Conservation (phyloP, 352 stramenopile species). For the Saprolegnia diclina region DNA sequence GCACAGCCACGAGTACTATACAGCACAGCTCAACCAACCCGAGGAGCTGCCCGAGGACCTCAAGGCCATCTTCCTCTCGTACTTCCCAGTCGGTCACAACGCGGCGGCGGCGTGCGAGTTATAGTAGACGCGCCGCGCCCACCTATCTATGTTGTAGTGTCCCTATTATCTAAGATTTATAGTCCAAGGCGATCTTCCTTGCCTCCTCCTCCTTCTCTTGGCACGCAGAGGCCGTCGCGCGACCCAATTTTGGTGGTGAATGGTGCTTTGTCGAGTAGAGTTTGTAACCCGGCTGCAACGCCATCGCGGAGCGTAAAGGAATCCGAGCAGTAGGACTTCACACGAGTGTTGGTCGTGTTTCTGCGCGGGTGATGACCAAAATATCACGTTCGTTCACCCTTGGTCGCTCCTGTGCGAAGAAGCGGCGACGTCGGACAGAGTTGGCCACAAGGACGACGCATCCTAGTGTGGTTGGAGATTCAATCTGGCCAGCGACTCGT, state of each 20-base stretch:
- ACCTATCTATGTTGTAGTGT: neutral
- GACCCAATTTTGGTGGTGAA: no score
- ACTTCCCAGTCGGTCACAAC: neutral
- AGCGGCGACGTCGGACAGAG: no score
- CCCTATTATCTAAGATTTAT: neutral
- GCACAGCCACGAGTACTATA: neutral
- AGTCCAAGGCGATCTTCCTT: neutral
- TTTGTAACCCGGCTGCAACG: neutral
- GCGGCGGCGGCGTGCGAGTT: neutral
- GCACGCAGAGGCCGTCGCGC: neutral
- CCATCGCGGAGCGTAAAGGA: no score
- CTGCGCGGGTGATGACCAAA: neutral
- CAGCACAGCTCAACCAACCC: neutral
- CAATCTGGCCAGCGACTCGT: no score
- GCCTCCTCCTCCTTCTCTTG: neutral
- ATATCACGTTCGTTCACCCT: neutral
- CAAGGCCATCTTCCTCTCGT: slow-evolving; percentile 13
- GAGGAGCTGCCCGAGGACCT: slow-evolving; percentile 8
- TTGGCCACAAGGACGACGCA: no score
- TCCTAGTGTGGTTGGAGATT: no score
- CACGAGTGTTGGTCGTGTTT: neutral
- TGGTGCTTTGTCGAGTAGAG: no score
- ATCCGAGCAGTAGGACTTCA: neutral
- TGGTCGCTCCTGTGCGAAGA: no score
- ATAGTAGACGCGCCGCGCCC: neutral